These are phyloP conservation scores for Moricandia arvensis DNA, from an alignment of 345 rosid species.

Conservation along the genomic window DNA sequence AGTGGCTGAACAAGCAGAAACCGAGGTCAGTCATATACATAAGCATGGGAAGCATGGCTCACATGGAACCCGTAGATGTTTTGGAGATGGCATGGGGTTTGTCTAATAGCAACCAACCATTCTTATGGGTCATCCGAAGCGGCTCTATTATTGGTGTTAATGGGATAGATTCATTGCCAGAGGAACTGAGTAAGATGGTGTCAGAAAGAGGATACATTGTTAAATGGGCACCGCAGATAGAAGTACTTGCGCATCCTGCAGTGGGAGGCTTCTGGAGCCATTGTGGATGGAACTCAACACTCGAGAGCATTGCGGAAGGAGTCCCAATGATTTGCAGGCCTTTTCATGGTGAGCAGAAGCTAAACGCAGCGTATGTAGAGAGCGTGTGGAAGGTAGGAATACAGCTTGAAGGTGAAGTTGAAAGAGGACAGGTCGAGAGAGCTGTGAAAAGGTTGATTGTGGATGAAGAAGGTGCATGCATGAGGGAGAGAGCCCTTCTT, in stretches of 20 bases:
- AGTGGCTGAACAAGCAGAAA: constrained; percentile 46
- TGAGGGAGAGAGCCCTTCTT: constrained; percentile 9
- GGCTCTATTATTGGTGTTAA: constrained; percentile 30
- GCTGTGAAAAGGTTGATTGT: constrained; percentile 16
- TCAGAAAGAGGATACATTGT: constrained; percentile 49
- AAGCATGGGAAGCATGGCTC: constrained; percentile 51
- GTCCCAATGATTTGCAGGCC: constrained; percentile 44
- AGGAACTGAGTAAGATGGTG: constrained; percentile 30
- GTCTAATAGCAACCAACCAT: constrained; percentile 38
- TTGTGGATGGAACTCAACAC: constrained; percentile 37
- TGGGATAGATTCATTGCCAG: constrained; percentile 22
- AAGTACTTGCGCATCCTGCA: constrained; percentile 45
- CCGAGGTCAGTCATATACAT: constrained; percentile 51
- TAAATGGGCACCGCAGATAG: constrained; percentile 59
- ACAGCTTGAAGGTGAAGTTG: not conserved
- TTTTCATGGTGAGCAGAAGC: constrained; percentile 30
- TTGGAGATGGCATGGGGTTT: constrained; percentile 52
- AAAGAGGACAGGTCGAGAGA: constrained; percentile 4
- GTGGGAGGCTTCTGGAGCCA: constrained; percentile 50
- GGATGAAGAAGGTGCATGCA: constrained; percentile 24
- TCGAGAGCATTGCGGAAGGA: constrained; percentile 37
- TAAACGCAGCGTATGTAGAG: constrained; percentile 25
- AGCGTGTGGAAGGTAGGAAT: constrained; percentile 27
- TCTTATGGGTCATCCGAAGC: constrained; percentile 65
- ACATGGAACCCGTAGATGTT: constrained; percentile 48